phyloP scores from a whole-genome alignment of 495 filamentous ascomycete species.

The Lasiosphaeria hispida region DNA sequence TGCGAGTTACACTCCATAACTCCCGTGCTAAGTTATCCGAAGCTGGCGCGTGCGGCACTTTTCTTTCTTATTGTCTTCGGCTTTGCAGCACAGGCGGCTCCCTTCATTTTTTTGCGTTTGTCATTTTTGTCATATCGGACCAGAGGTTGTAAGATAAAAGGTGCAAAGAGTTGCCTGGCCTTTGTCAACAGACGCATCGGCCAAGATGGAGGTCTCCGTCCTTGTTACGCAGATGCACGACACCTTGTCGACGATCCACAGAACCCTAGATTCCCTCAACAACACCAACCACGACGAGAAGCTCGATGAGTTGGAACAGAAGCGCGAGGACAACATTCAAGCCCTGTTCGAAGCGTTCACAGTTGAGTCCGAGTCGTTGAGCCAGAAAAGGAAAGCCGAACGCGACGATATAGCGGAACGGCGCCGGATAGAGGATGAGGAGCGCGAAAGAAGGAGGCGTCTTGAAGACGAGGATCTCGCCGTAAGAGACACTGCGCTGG shows the following conservation, averaged over 20 bases:
- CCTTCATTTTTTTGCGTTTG: too few relatives aligned
- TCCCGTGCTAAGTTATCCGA: too few relatives aligned
- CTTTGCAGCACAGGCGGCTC: too few relatives aligned
- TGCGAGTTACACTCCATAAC: too few relatives aligned
- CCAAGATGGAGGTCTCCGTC: conserved; percentile 29
- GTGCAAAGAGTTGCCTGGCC: background rate
- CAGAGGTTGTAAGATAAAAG: too few relatives aligned
- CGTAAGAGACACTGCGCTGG: conserved; percentile 19
- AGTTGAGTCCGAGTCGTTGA: conserved; percentile 22
- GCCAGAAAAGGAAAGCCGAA: conserved; percentile 19
- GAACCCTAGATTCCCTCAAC: conserved; percentile 28
- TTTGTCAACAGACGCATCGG: background rate
- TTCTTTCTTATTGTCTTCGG: too few relatives aligned
- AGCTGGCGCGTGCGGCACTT: too few relatives aligned
- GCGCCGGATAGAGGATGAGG: conserved; percentile 35
- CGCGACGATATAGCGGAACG: conserved; percentile 27
- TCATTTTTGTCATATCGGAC: too few relatives aligned
- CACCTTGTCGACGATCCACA: conserved; percentile 32
- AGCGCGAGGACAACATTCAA: conserved; percentile 26
- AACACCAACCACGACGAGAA: conserved; percentile 25
- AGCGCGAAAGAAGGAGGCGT: conserved; percentile 25
- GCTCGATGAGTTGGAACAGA: conserved; percentile 32
- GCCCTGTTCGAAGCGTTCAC: conserved; percentile 24
- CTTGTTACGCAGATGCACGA: conserved; percentile 38
- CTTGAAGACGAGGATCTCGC: conserved; percentile 33